These are phyloP conservation scores for Pittosporum tobira DNA, from an alignment of 129 eudicot species.

Conservation along the genomic window DNA sequence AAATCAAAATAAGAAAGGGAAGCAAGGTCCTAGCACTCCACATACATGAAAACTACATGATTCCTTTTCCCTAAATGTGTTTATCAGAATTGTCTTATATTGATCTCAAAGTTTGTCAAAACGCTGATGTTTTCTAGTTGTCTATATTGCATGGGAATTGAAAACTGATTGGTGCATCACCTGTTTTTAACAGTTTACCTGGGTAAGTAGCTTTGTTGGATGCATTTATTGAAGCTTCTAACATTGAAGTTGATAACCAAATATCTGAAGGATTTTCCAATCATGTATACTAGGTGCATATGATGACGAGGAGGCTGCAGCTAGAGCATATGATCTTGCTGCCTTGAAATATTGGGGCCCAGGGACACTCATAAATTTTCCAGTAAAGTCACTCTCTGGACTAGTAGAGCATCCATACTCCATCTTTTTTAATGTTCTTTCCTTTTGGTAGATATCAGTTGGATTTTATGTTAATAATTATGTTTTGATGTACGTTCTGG, in stretches of 20 bases:
- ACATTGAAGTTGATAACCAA: not conserved
- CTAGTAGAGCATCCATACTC: not conserved
- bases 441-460: not conserved
- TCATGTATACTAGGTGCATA: conserved; percentile 67
- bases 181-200: conserved; percentile 62
- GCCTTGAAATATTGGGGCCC: conserved; percentile 99
- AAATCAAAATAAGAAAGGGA: conserved; percentile 95
- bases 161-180: conserved; percentile 18
- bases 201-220: conserved; percentile 42
- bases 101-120: conserved; percentile 8
- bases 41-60: not conserved
- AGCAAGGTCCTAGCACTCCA: conserved; percentile 60
- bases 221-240: conserved; percentile 1
- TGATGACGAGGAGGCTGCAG: conserved; percentile 99
- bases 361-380: conserved; percentile 94
- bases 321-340: conserved; percentile 99
- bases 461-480: not conserved
- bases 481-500: not conserved
- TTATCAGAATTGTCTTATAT: conserved; percentile 12
- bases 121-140: conserved; percentile 23
- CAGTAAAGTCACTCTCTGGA: conserved; percentile 29
- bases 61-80: conserved; percentile 3
- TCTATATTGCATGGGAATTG: conserved; percentile 31
- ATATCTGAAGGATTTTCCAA: conserved; percentile 1
- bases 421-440: not conserved